Conservation (phyloP, 768 basidiomycete genomes). For the Mycena galopus region DNA sequence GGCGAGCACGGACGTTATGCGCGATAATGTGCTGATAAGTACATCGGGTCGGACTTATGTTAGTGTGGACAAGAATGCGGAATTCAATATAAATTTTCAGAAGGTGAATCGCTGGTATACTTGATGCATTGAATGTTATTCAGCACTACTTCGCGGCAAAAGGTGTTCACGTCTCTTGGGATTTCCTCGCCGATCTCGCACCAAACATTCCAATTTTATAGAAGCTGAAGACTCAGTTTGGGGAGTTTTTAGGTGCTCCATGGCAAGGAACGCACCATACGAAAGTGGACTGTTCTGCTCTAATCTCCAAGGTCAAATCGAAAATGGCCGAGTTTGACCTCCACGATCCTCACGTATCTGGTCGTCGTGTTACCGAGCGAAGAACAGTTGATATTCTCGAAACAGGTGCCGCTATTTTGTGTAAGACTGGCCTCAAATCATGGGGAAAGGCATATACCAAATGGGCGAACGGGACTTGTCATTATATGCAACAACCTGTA, state of each 20-base stretch:
- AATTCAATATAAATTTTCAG: conserved; percentile 22
- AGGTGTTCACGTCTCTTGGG: conserved; percentile 22
- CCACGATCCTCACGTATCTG: neutral
- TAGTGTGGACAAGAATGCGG: conserved; percentile 13
- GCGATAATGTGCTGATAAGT: conserved; percentile 2
- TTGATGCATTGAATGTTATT: neutral
- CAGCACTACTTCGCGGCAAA: conserved; percentile 15
- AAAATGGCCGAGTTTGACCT: conserved; percentile 10
- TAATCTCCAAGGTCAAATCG: neutral
- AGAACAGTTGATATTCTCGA: neutral
- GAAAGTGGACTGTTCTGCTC: conserved; percentile 1
- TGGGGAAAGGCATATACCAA: too few relatives aligned
- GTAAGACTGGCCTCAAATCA: too few relatives aligned
- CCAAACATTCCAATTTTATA: conserved; percentile 8
- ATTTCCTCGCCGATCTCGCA: neutral
- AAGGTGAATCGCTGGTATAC: neutral
- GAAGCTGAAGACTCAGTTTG: conserved; percentile 15
- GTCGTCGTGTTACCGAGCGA: neutral
- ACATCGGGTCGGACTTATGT: conserved; percentile 3
- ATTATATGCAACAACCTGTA: too few relatives aligned
- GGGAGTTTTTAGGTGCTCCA: conserved; percentile 14
- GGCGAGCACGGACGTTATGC: neutral
- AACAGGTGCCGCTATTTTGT: neutral
- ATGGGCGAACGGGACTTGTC: too few relatives aligned
- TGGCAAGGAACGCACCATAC: conserved; percentile 12